Evolutionary conservation across 768 basidiomycete genomes (phyloP).

Genomic region (Favolaschia claudopus): DNA sequence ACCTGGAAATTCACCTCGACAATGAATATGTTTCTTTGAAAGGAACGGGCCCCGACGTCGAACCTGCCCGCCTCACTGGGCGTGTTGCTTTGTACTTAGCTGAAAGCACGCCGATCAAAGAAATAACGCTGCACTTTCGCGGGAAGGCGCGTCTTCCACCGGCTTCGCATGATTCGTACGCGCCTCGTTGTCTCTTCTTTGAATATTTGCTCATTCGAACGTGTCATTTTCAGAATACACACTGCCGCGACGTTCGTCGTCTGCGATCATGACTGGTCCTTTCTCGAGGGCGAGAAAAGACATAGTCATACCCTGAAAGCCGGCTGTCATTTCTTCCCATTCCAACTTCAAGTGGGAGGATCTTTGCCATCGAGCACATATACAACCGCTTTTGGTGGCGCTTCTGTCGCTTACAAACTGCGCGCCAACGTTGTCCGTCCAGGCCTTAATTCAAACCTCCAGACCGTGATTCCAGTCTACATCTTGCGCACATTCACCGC

Average conservation of each 20-base stretch:
- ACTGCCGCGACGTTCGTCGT: constrained; percentile 65
- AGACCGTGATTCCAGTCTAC: constrained; percentile 64
- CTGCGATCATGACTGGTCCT: constrained; percentile 90
- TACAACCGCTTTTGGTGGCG: constrained; percentile 62
- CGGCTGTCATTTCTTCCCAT: constrained; percentile 93
- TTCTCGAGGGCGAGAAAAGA: constrained; percentile 83
- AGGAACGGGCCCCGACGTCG: constrained; percentile 84
- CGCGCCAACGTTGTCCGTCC: constrained; percentile 84
- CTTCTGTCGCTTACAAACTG: constrained; percentile 86
- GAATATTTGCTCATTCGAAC: too few species aligned
- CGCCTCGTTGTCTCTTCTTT: constrained; percentile 18
- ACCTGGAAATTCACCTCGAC: constrained; percentile 81
- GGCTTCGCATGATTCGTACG: constrained; percentile 65
- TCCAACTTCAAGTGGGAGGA: constrained; percentile 86
- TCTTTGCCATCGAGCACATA: constrained; percentile 81
- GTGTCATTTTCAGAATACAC: too few species aligned
- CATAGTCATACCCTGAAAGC: constrained; percentile 92
- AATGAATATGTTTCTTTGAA: constrained; percentile 73
- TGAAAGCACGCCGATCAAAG: constrained; percentile 85
- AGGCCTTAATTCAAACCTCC: constrained; percentile 75
- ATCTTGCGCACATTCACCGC: constrained; percentile 77
- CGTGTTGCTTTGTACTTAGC: constrained; percentile 80
- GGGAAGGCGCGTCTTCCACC: constrained; percentile 82
- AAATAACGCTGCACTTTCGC: constrained; percentile 83
- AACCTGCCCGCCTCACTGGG: constrained; percentile 83